Base-by-base conservation (phyloP, 371 early-diverging fungal species). In the Mortierella sp. region DNA sequence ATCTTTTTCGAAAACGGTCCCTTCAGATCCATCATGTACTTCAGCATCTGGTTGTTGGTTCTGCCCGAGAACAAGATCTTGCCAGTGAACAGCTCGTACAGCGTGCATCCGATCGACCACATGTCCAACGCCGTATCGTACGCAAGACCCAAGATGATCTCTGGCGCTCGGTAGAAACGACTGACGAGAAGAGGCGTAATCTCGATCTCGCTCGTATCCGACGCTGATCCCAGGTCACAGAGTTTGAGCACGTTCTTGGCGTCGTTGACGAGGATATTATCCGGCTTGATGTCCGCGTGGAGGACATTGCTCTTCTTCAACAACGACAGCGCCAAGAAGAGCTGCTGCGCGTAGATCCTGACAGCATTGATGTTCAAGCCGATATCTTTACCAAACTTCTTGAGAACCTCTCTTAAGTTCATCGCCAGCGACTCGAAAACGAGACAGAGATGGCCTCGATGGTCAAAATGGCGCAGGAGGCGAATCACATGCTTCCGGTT, bases 211-310 rank as follows among this genome's bases (percentile, higher is more conserved):
- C 85, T 79, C 5, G 89, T 89, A 57, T 95, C 94, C 24, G 93
- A 91, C 3, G 97, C 98, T 1, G 94, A 93, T 12, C 99, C 99
- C 60, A 99, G 84, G 83, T 99, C 99, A 69, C 95, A 94, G 31
- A 99, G 83, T 79, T 96, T 97, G 12, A 97, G 83, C 0, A 84
- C 83, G 50, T 89, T 93, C 71, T 93, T 88, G 64, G 85, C 83
- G 56, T 94, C 94, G 19, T 89, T 89, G 1, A 90, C 96, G 52
- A 99, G 83, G 60, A 99, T 93, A 80, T 99, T 99, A 80, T 99
- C 99, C 1, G 99, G 99, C 66, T 99, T 99, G 80, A 99, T 94
- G 81, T 99, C 99, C 48, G 97, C 95, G 79, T 99, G 99, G n/a
- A 98, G 63, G 4, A 99, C 86, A 26, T 84, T 85, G 79, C 92